phyloP scores from a whole-genome alignment of 768 basidiomycete genomes.

The Mycena leptocephala region DNA sequence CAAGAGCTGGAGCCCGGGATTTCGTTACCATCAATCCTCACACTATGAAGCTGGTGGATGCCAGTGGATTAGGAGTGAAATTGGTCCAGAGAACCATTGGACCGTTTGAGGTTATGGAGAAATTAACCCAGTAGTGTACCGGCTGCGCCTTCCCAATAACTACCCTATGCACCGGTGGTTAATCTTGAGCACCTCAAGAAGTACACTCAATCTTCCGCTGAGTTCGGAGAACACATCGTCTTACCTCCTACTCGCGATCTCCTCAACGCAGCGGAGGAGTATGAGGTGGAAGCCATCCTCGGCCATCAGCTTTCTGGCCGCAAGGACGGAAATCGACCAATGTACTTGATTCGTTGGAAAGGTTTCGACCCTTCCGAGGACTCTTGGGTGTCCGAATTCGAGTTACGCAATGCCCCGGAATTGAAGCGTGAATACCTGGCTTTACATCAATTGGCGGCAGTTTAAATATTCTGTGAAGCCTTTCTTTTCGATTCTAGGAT shows the following conservation, averaged over 20 bases:
- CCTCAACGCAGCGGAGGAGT: too few species aligned
- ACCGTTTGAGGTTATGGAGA: constrained; percentile 36
- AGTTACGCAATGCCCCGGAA: constrained; percentile 40
- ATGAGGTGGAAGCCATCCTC: too few species aligned
- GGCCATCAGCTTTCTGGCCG: not conserved
- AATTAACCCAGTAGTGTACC: constrained; percentile 42
- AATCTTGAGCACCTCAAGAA: constrained; percentile 42
- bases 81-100: too few species aligned
- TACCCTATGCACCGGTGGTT: constrained; percentile 45
- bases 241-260: too few species aligned
- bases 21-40: constrained; percentile 49
- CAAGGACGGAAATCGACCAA: constrained; percentile 27
- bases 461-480: too few species aligned
- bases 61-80: too few species aligned
- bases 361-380: constrained; percentile 42
- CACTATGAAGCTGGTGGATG: too few species aligned
- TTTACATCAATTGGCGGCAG: too few species aligned
- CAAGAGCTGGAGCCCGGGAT: too few species aligned
- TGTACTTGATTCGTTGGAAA: constrained; percentile 40
- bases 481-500: too few species aligned
- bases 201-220: constrained; percentile 33
- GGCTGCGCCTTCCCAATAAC: constrained; percentile 38
- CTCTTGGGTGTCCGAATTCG: constrained; percentile 41
- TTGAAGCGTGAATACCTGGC: constrained; percentile 31
- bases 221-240: constrained; percentile 33